A percentile compares a stretch with the other conserved stretches of the same genome.
Conservation (phyloP, 345 rosid species). For the Camelina neglecta region DNA sequence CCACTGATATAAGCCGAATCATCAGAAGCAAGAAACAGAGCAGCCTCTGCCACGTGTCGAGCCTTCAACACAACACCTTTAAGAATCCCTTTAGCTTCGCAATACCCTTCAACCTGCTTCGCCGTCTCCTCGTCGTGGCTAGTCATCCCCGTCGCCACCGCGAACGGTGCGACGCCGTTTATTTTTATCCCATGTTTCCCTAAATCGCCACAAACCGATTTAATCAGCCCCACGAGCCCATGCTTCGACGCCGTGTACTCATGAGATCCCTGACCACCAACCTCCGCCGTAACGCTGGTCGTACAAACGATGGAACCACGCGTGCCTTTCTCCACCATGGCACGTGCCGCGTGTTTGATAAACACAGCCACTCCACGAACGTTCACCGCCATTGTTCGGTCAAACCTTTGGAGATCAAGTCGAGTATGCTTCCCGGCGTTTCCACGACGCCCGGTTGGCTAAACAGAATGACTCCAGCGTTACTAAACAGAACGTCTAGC, state of each 20-base stretch:
- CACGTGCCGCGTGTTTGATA: slow-evolving; percentile 71
- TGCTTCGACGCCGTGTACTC: slow-evolving; percentile 77
- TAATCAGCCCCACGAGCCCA: slow-evolving; percentile 66
- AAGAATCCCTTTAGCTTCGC: slow-evolving; percentile 48
- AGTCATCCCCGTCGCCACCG: slow-evolving; percentile 66
- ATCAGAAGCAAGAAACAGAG: slow-evolving; percentile 85
- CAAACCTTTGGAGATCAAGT: slow-evolving; percentile 55
- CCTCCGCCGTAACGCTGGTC: slow-evolving; percentile 52
- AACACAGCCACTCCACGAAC: slow-evolving; percentile 73
- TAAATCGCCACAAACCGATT: slow-evolving; percentile 69
- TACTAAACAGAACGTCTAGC: slow-evolving; percentile 74
- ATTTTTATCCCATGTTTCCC: slow-evolving; percentile 84
- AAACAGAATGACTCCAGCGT: slow-evolving; percentile 56
- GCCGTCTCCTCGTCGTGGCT: slow-evolving; percentile 56
- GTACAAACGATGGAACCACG: slow-evolving; percentile 80
- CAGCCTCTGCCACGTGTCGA: slow-evolving; percentile 76
- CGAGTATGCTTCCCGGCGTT: slow-evolving; percentile 54
- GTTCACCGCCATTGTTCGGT: slow-evolving; percentile 62
- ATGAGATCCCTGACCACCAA: slow-evolving; percentile 51
- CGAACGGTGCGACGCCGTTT: slow-evolving; percentile 74
- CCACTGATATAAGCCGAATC: slow-evolving; percentile 81
- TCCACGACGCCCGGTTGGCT: slow-evolving; percentile 48
- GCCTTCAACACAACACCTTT: slow-evolving; percentile 74
- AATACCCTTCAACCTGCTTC: slow-evolving; percentile 51
- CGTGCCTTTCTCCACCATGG: slow-evolving; percentile 62